A percentile compares a stretch with the other conserved stretches of the same genome.
These are phyloP conservation scores for Parasitella parasitica DNA, from an alignment of 371 early-diverging fungal species.

Conservation along the genomic window DNA sequence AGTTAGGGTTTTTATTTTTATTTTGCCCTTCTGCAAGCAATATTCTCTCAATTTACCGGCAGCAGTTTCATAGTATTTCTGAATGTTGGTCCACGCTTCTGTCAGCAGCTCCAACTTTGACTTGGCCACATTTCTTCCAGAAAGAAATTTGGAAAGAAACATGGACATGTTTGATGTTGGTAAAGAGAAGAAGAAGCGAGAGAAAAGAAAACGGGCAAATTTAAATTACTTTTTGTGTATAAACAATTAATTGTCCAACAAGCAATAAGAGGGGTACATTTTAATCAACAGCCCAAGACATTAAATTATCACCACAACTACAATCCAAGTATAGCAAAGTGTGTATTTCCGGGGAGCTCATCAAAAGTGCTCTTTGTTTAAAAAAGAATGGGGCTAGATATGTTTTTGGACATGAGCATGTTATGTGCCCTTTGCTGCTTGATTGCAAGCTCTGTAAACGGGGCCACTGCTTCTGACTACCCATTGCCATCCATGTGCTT, in stretches of 20 bases:
- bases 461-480: no score
- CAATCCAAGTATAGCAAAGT: neutral
- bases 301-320: no score
- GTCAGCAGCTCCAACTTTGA: constrained; percentile 43
- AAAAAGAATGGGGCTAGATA: no score
- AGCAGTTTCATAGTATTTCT: constrained; percentile 53
- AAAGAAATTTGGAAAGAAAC: constrained; percentile 52
- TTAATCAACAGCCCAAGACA: neutral
- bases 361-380: neutral
- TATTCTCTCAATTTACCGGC: constrained; percentile 23
- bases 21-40: neutral
- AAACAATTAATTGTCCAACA: neutral
- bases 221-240: no score
- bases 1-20: neutral
- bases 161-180: constrained; percentile 27
- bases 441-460: no score
- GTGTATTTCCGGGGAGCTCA: neutral
- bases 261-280: neutral
- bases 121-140: constrained; percentile 47
- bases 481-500: no score
- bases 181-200: neutral
- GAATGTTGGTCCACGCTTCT: constrained; percentile 51
- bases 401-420: no score
- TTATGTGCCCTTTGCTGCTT: no score
- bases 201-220: neutral